These are phyloP conservation scores for Limnanthes douglasii DNA, from an alignment of 345 rosid genomes.

Conservation along the genomic window DNA sequence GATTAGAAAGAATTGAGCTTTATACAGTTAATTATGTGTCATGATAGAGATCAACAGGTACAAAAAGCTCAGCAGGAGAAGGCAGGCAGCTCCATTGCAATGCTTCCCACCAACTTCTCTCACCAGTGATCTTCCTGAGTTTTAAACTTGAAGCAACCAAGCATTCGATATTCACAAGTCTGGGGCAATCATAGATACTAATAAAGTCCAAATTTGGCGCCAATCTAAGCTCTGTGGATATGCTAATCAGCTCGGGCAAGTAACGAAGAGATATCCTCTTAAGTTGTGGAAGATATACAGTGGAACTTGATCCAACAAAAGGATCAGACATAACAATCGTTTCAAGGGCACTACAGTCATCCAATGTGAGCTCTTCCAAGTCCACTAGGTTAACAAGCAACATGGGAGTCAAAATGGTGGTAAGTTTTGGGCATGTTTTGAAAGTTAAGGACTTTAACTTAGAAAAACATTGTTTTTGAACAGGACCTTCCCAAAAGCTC, in stretches of 20 bases:
- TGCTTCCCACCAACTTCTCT: slow-evolving; percentile 7
- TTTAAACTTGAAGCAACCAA: slow-evolving; percentile 6
- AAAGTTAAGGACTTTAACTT: slow-evolving; percentile 9
- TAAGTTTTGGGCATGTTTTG: slow-evolving; percentile 3
- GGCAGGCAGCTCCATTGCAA: slow-evolving; percentile 9
- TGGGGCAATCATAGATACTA: slow-evolving; percentile 6
- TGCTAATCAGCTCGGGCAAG: slow-evolving; percentile 6
- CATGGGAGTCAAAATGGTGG: neutral
- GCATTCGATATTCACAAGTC: neutral
- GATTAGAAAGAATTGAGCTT: too few relatives aligned
- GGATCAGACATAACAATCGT: neutral
- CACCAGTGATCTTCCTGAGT: slow-evolving; percentile 7
- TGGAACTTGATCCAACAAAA: neutral
- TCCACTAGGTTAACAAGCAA: slow-evolving; percentile 4
- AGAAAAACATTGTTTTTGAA: slow-evolving; percentile 4
- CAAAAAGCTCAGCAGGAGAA: too few relatives aligned
- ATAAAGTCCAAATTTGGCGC: slow-evolving; percentile 7
- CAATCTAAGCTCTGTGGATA: neutral
- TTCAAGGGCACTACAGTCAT: slow-evolving; percentile 7
- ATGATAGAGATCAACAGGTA: too few relatives aligned
- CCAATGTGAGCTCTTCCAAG: slow-evolving; percentile 6
- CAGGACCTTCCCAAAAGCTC: slow-evolving; percentile 8
- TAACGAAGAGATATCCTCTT: slow-evolving; percentile 7
- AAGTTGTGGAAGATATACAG: slow-evolving; percentile 4
- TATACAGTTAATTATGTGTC: too few relatives aligned